Percentiles rank a stretch among this genome's conserved stretches.
Conservation (phyloP, 805 yeast genomes). For the Nakazawaea peltata region DNA sequence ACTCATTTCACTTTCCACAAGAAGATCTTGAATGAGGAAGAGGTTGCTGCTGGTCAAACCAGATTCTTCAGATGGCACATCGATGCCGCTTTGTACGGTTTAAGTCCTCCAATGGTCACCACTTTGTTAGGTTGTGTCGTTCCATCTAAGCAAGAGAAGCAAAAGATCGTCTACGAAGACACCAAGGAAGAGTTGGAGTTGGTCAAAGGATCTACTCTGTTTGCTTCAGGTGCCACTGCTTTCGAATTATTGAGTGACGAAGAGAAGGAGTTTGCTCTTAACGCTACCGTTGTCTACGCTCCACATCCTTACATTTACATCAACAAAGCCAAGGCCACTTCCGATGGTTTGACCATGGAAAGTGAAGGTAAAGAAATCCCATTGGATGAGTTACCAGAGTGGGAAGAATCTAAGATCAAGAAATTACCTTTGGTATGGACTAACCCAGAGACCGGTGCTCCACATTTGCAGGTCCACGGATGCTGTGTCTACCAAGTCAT, state of each 20-base stretch:
- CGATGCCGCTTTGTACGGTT: conserved; percentile 80
- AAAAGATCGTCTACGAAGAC: conserved; percentile 57
- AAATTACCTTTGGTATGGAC: conserved; percentile 87
- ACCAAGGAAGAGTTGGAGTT: conserved; percentile 55
- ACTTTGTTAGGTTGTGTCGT: conserved; percentile 78
- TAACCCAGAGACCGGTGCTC: conserved; percentile 77
- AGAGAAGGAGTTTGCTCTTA: conserved; percentile 66
- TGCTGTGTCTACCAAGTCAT: conserved; percentile 69
- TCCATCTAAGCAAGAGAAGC: conserved; percentile 59
- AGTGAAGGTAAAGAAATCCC: conserved; percentile 67
- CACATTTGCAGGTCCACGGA: conserved; percentile 82
- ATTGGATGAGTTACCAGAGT: conserved; percentile 64
- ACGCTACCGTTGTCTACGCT: conserved; percentile 79
- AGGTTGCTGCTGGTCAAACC: conserved; percentile 57
- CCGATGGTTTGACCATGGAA: conserved; percentile 82
- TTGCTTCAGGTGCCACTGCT: conserved; percentile 78
- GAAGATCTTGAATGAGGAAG: conserved; percentile 50
- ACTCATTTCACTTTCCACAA: conserved; percentile 79
- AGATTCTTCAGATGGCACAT: conserved; percentile 92
- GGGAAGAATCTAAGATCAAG: conserved; percentile 77
- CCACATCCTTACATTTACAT: conserved; percentile 90
- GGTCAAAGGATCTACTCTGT: conserved; percentile 85
- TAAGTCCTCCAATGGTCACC: conserved; percentile 82
- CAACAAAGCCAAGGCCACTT: conserved; percentile 71
- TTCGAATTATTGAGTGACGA: conserved; percentile 58